phyloP scores from a whole-genome alignment of 2,329 filamentous ascomycete genomes.

The Raffaelea arxii region DNA sequence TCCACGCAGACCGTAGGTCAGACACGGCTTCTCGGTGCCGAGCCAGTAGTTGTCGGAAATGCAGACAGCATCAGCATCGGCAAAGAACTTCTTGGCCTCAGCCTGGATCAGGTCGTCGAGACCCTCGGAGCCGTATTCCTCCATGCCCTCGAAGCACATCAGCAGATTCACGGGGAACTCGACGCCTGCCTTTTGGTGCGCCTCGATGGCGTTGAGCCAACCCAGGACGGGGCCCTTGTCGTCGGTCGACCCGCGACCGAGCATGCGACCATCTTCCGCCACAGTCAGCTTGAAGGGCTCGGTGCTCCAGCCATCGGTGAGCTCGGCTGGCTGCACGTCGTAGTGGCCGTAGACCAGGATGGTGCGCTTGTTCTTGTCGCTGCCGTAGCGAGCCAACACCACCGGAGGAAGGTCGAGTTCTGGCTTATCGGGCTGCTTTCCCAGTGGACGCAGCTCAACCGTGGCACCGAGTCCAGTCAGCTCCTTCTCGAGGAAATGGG shows the following conservation, averaged over 20 bases:
- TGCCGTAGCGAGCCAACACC: conserved; percentile 84
- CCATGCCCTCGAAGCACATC: conserved; percentile 99
- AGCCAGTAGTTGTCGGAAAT: conserved; percentile 99
- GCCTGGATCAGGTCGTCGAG: conserved; percentile 88
- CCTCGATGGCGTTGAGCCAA: conserved; percentile 97
- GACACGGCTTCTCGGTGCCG: conserved; percentile 93
- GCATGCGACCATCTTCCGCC: conserved; percentile 90
- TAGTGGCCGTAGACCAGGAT: conserved; percentile 98
- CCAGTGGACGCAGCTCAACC: conserved; percentile 77
- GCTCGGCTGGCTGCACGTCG: conserved; percentile 91
- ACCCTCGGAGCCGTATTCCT: conserved; percentile 95
- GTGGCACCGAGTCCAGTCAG: conserved; percentile 75
- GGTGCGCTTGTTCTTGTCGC: conserved; percentile 84
- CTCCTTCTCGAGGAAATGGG: conserved; percentile 76
- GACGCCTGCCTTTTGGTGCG: conserved; percentile 87
- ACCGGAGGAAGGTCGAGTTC: conserved; percentile 87
- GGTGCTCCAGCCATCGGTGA: conserved; percentile 90
- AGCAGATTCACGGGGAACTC: conserved; percentile 96
- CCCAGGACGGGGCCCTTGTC: conserved; percentile 97
- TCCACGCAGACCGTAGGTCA: conserved; percentile 93
- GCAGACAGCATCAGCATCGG: conserved; percentile 90
- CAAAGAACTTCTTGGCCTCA: conserved; percentile 91
- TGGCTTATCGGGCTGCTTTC: conserved; percentile 86
- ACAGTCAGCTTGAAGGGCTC: conserved; percentile 85
- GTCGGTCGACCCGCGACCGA: conserved; percentile 87